Conservation (phyloP, 129 eudicot genomes). For the Flaveria sonorensis region DNA sequence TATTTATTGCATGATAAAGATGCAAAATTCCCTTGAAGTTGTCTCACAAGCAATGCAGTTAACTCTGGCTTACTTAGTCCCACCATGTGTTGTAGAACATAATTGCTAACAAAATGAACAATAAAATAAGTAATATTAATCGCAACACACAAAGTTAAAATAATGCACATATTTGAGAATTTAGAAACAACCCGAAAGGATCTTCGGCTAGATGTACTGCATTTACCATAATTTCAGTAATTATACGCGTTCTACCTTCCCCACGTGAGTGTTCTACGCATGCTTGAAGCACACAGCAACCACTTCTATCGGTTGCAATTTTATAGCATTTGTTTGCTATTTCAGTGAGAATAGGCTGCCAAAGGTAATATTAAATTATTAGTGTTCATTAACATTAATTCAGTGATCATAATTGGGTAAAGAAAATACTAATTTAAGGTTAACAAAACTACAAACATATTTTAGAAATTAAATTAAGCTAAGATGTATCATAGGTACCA, state of each 20-base stretch:
- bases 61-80: slow-evolving; percentile 48
- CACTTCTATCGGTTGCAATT: slow-evolving; percentile 65
- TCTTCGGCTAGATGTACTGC: slow-evolving; percentile 63
- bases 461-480: not conserved
- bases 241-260: slow-evolving; percentile 43
- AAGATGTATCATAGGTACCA: not conserved
- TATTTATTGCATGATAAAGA: slow-evolving; percentile 71
- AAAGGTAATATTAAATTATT: slow-evolving; percentile 1
- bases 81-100: slow-evolving; percentile 76
- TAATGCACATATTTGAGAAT: not conserved
- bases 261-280: slow-evolving; percentile 59
- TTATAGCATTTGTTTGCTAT: slow-evolving; percentile 55
- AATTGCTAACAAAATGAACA: slow-evolving; percentile 48
- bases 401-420: not conserved
- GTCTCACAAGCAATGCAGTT: slow-evolving; percentile 48
- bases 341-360: slow-evolving; percentile 59
- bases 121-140: not conserved
- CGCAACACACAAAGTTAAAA: not conserved
- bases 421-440: not conserved
- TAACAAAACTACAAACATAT: not conserved
- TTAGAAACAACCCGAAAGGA: slow-evolving; percentile 71
- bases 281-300: slow-evolving; percentile 74
- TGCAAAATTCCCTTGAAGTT: slow-evolving; percentile 46
- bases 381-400: not conserved
- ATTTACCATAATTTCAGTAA: slow-evolving; percentile 42